These are phyloP conservation scores for Sporothrix brunneoviolacea DNA, from an alignment of 2,329 filamentous ascomycete species.

Conservation along the genomic window DNA sequence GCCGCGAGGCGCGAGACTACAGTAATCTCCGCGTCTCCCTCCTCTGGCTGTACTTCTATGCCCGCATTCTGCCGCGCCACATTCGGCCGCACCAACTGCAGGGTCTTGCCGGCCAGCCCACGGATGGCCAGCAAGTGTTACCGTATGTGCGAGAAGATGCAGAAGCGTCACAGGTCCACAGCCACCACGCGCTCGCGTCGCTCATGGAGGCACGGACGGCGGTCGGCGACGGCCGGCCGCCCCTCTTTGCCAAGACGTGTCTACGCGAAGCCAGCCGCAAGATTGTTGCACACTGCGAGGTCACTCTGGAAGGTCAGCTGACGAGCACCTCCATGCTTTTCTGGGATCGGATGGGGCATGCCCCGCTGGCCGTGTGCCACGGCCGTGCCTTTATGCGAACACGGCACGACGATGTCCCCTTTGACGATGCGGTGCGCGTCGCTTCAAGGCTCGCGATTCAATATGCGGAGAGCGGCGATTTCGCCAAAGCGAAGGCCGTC, in stretches of 20 bases:
- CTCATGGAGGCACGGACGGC: slow-evolving; percentile 17
- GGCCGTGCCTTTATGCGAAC: slow-evolving; percentile 72
- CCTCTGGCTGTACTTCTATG: slow-evolving; percentile 93
- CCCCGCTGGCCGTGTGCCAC: slow-evolving; percentile 48
- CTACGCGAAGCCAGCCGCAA: slow-evolving; percentile 12
- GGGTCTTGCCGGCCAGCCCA: slow-evolving; percentile 16
- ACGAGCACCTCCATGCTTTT: slow-evolving; percentile 47
- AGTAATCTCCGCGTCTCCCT: slow-evolving; percentile 90
- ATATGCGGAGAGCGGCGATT: slow-evolving; percentile 60
- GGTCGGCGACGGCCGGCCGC: slow-evolving; percentile 14
- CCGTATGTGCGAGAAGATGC: slow-evolving; percentile 18
- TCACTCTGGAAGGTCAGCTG: slow-evolving; percentile 16
- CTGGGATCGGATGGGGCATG: slow-evolving; percentile 67
- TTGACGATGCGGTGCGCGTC: slow-evolving; percentile 74
- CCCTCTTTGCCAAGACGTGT: slow-evolving; percentile 10
- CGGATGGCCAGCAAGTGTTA: slow-evolving; percentile 18
- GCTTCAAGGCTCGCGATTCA: slow-evolving; percentile 64
- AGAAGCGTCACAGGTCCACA: neutral
- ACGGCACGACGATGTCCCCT: slow-evolving; percentile 49
- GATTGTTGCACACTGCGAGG: slow-evolving; percentile 9
- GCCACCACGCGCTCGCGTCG: slow-evolving; percentile 13
- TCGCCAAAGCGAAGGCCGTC: slow-evolving; percentile 57
- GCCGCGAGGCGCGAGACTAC: slow-evolving; percentile 86
- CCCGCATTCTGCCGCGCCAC: slow-evolving; percentile 48
- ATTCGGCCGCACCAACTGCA: slow-evolving; percentile 29